Percentiles rank a stretch among this genome's conserved stretches.
Conservation (phyloP, 2,329 filamentous ascomycete genomes). For the Parafenestella ontariensis region DNA sequence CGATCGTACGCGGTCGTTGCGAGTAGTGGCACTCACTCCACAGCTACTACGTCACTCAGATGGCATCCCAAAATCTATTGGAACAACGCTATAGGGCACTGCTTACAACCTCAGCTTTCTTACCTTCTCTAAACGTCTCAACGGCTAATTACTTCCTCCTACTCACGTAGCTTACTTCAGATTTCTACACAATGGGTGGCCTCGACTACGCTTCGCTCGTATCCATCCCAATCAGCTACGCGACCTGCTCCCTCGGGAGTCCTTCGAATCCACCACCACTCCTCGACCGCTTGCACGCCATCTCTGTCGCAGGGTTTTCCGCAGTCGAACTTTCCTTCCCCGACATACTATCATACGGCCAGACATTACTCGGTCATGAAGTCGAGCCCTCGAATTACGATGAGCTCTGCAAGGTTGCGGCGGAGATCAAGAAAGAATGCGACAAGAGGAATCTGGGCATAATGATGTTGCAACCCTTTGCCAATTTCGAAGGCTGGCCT, state of each 20-base stretch:
- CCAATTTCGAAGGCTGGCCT: constrained; percentile 79
- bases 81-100: background rate
- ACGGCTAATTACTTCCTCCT: background rate
- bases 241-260: constrained; percentile 62
- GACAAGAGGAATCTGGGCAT: constrained; percentile 64
- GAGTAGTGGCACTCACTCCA: constrained; percentile 20
- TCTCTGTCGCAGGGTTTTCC: constrained; percentile 69
- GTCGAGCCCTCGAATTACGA: constrained; percentile 67
- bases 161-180: background rate
- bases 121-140: background rate
- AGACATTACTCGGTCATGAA: constrained; percentile 57
- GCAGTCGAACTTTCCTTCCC: constrained; percentile 78
- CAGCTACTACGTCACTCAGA: constrained; percentile 34
- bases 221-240: constrained; percentile 61
- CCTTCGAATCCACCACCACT: constrained; percentile 56
- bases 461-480: constrained; percentile 77
- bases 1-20: background rate
- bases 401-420: constrained; percentile 62
- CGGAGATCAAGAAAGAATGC: constrained; percentile 63
- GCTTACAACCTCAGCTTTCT: constrained; percentile 1
- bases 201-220: constrained; percentile 45
- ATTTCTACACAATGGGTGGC: constrained; percentile 34
- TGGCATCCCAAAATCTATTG: constrained; percentile 16
- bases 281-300: constrained; percentile 66
- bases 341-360: constrained; percentile 71